Percentiles rank a stretch among this genome's conserved stretches.
Evolutionary conservation across 805 yeast genomes (phyloP).

Genomic region (Diddensiella transvaalensis): DNA sequence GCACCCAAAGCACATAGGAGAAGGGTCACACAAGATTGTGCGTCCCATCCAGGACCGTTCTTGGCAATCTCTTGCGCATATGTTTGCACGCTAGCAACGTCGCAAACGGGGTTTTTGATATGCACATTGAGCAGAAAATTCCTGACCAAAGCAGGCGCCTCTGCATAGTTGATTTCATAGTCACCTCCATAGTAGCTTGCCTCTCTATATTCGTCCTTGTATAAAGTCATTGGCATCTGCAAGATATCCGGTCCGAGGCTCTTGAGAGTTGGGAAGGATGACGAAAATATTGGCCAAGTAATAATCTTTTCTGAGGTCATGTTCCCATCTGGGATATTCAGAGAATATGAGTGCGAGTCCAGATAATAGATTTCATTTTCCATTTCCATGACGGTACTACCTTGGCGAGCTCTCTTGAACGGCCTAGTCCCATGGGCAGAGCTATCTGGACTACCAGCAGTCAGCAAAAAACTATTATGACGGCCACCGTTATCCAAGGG

Average conservation of each 20-base stretch:
- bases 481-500: background rate
- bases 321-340: conserved; percentile 17
- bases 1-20: conserved; percentile 17
- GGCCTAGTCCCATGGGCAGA: background rate
- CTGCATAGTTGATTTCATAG: conserved; percentile 9
- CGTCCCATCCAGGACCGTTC: conserved; percentile 16
- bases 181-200: background rate
- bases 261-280: conserved; percentile 8
- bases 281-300: conserved; percentile 16
- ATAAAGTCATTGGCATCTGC: conserved; percentile 7
- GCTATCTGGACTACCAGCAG: background rate
- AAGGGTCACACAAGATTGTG: conserved; percentile 16
- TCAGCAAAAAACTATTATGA: background rate
- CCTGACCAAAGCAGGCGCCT: conserved; percentile 16
- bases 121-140: conserved; percentile 15
- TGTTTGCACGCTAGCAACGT: conserved; percentile 13
- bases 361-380: conserved; percentile 9
- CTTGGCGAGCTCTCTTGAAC: background rate
- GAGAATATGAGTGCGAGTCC: conserved; percentile 15
- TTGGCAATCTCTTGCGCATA: conserved; percentile 16
- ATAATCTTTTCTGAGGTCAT: conserved; percentile 17
- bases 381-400: conserved; percentile 5
- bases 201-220: conserved; percentile 1
- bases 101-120: conserved; percentile 21
- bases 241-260: conserved; percentile 2